Evolutionary conservation across 495 filamentous ascomycete genomes (phyloP), one percentile per base, ranked within the genome.

Genomic region (Pyrenopolyporus hunteri): DNA sequence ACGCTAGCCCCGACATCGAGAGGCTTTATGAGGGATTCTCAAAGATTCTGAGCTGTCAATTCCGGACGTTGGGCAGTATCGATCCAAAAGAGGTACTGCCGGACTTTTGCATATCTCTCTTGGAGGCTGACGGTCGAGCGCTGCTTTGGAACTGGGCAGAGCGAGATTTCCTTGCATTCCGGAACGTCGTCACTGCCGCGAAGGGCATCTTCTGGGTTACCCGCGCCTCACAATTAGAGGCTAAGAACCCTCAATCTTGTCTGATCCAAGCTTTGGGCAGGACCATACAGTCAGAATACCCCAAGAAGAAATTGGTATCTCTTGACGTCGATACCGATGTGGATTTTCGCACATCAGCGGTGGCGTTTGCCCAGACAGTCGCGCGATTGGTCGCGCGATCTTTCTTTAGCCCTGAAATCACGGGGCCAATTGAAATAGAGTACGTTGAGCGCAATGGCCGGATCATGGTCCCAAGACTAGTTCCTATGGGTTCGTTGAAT

Each of bases 381-480:
- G 70, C 82, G 14, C 76, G 74, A 9, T 81, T 85, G 66, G 80
- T 85, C 55, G 79, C 80, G 61, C 81, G 80, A 72, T 78, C 82
- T 14, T 84, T 85, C 52, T 78, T 83, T 45, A 81, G 64, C 56
- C 22, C 40, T 1, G n/a, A 47, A 6, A 10, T 29, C 3, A 20
- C 33, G 6, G 32, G 32, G 6, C 44, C 52, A 5, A 35, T 39
- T 2, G 71, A 73, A 7, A 69, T 60, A 1, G 71, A 73, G 25
- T 73, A 68, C 43, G 60, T 57, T 0, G 69, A 72, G 8, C 23
- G 37, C 5, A 45, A 45, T 1, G 67, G 71, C 11, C 50, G 53
- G 26, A 31, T 73, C 28, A 57, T 63, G 39, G 61, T 73, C 6
- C 71, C 71, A 2, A 63, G 69, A 14, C 48, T 73, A n/a, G 33